Evolutionary conservation across 345 rosid species (phyloP), one percentile per base, ranked within the genome.

Genomic region (Eucalyptus curtisii): DNA sequence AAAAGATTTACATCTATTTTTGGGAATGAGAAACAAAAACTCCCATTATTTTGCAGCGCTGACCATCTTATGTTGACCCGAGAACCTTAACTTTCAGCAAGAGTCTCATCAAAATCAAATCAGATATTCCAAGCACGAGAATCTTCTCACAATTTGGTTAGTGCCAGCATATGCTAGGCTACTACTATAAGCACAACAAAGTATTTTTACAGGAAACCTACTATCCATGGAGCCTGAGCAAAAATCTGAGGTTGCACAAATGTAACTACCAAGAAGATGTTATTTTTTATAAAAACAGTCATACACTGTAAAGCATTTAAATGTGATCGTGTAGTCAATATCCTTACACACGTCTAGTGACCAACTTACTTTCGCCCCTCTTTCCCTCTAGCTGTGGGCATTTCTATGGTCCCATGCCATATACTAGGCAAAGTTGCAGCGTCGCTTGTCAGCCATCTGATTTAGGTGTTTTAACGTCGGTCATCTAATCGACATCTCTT

Each of bases 341-440:
- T 71, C 44, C 44, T 61, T 33, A 71, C 25, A 37, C 81, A 33
- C 4, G 25, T 33, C 81, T 42, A 37, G 81, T 19, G 44, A 10
- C 13, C 81, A 19, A 37, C 81, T 71, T 71, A 71, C 81, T 71
- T 71, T 37, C 1, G 13, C 44, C 25, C 12, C 81, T 37, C 81
- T 17, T 37, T 71, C 81, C 45, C 81, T 33, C 45, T 71, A 71
- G 14, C 11, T 0, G 27, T 37, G 81, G 81, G 44, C 81, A 71
- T 71, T 37, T 71, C 79, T 66, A 31, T 6, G 24, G 12, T 71
- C 2, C 7, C 7, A 1, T 71, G 81, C 25, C 81, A 71, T 71
- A 17, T 71, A 71, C 13, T 37, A 0, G 7, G 81, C 45, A 71
- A 3, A 71, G 27, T 37, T 71, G 25, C 81, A 1, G 7, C 0